phyloP scores from a whole-genome alignment of 305 asterid genomes.

The Solanum chacoense region DNA sequence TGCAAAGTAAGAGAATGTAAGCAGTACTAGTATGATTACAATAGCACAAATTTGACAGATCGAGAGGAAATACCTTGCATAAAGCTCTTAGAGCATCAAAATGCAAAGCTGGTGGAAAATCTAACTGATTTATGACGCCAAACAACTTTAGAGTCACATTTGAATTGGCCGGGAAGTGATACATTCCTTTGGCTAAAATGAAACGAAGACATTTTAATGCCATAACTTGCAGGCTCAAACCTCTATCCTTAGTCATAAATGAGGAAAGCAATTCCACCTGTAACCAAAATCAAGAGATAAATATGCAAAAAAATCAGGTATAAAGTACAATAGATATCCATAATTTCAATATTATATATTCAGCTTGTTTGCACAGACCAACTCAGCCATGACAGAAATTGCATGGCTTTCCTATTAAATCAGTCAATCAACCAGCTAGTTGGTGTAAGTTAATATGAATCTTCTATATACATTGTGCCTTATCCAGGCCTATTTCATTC shows the following conservation, averaged over 20 bases:
- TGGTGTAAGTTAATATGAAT: background rate
- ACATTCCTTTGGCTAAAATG: conserved; percentile 37
- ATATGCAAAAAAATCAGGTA: background rate
- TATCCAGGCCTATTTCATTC: background rate
- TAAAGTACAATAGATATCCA: background rate
- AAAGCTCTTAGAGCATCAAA: conserved; percentile 47
- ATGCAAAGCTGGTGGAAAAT: conserved; percentile 39
- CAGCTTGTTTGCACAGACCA: background rate
- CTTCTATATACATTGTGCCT: background rate
- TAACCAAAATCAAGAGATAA: conserved; percentile 15
- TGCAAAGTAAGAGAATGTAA: conserved; percentile 26
- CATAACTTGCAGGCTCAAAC: conserved; percentile 43
- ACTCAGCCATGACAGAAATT: background rate
- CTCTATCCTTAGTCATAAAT: conserved; percentile 41
- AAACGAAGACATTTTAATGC: conserved; percentile 48
- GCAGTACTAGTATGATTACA: conserved; percentile 1
- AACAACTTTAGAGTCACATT: conserved; percentile 30
- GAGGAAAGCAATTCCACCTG: conserved; percentile 51
- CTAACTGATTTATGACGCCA: conserved; percentile 31
- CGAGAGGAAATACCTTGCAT: conserved; percentile 44
- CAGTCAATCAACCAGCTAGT: background rate
- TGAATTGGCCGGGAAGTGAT: conserved; percentile 25
- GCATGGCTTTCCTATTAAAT: background rate
- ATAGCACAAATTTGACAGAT: conserved; percentile 12
- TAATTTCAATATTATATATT: background rate